These are phyloP conservation scores for Didymellaceae sp. DNA, from an alignment of 2,329 filamentous ascomycete genomes.

Conservation along the genomic window DNA sequence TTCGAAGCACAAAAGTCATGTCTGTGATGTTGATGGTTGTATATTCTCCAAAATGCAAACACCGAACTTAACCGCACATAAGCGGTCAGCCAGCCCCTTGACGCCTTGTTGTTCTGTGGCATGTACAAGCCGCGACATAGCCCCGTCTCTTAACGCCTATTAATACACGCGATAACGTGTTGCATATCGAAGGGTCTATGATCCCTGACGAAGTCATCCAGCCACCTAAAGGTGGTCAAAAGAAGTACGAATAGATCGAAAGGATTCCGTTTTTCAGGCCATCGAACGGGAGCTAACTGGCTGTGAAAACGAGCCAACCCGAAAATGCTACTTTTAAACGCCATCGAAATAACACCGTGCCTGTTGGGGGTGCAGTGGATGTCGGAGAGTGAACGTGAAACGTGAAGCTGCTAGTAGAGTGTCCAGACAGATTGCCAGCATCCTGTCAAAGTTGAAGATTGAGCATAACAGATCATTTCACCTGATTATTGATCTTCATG, in stretches of 20 bases:
- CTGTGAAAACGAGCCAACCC: constrained; percentile 19
- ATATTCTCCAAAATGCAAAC: background rate
- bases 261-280: background rate
- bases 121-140: constrained; percentile 12
- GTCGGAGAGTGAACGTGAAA: constrained; percentile 5
- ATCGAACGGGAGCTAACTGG: constrained; percentile 17
- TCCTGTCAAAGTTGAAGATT: constrained; percentile 4
- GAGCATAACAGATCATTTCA: constrained; percentile 17
- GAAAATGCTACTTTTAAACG: constrained; percentile 23
- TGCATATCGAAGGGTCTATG: constrained; percentile 1
- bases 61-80: constrained; percentile 9
- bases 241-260: constrained; percentile 1
- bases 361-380: background rate
- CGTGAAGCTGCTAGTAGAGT: background rate
- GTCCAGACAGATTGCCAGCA: constrained; percentile 19
- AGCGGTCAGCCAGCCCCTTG: constrained; percentile 3
- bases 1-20: too few relatives aligned
- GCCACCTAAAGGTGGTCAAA: constrained; percentile 1
- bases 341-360: constrained; percentile 22
- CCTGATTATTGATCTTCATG: constrained; percentile 48
- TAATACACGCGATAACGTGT: constrained; percentile 17
- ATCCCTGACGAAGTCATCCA: background rate
- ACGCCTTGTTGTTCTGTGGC: constrained; percentile 22
- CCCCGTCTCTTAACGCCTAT: constrained; percentile 17
- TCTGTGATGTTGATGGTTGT: constrained; percentile 1